Percentiles rank a stretch among this genome's conserved stretches.
Conservation (phyloP, 2,329 filamentous ascomycete genomes). For the Chaetomium globosum region DNA sequence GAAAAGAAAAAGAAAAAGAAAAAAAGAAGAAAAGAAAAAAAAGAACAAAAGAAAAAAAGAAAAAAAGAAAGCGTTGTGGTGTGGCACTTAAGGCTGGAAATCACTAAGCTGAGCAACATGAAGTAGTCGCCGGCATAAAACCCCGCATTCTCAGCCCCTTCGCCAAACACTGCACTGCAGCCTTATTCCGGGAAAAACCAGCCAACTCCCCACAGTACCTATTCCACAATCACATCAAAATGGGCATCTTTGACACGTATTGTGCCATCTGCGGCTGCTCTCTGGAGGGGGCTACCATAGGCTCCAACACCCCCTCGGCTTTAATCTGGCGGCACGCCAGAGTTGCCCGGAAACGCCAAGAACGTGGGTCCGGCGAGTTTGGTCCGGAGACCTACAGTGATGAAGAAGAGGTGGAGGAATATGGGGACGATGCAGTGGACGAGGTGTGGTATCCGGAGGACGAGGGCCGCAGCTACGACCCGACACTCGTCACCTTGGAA, state of each 20-base stretch:
- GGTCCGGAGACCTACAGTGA: not conserved
- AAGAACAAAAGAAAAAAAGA: no score
- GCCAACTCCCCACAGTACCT: no score
- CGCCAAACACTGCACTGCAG: no score
- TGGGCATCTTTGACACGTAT: not conserved
- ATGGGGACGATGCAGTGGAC: not conserved
- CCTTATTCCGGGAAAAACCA: no score
- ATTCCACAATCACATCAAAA: not conserved
- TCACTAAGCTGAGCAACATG: no score
- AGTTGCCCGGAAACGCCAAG: not conserved
- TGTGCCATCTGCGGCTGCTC: conserved; percentile 14
- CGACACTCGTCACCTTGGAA: not conserved
- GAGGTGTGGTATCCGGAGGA: not conserved
- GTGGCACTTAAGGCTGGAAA: no score
- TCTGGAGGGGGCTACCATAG: not conserved
- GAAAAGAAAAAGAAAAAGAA: no score
- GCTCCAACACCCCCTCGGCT: not conserved
- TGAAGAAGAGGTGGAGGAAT: not conserved
- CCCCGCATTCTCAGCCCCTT: no score
- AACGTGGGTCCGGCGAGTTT: not conserved
- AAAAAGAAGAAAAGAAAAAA: no score
- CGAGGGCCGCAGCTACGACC: conserved; percentile 7
- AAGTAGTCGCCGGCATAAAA: no score
- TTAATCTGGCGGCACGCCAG: not conserved
- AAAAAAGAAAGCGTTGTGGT: no score